Conservation (phyloP, 225 moss, liverwort and hornwort species). For the Physcomitrellopsis africana region DNA sequence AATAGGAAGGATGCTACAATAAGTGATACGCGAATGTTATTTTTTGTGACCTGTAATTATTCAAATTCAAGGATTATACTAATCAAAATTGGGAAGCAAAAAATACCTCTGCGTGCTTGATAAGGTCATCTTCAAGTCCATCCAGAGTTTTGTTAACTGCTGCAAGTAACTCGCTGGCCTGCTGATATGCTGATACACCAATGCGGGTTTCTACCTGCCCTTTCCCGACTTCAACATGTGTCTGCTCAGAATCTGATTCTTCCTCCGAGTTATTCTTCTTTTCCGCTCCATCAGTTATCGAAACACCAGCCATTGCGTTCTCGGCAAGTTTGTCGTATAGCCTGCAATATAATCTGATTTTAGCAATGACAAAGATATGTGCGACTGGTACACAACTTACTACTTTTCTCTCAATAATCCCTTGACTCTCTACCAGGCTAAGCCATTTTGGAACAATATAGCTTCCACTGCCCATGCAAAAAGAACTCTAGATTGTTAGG, state of each 20-base stretch:
- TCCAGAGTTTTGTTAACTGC: constrained; percentile 55
- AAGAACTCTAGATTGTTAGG: neutral
- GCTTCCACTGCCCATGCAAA: neutral
- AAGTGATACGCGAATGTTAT: neutral
- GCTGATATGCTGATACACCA: constrained; percentile 47
- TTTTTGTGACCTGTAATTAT: neutral
- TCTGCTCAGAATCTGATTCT: constrained; percentile 32
- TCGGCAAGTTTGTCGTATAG: constrained; percentile 59
- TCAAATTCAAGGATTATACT: constrained; percentile 18
- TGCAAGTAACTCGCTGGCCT: constrained; percentile 55
- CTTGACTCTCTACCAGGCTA: neutral
- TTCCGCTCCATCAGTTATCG: constrained; percentile 29
- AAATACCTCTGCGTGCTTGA: constrained; percentile 55
- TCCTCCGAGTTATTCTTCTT: constrained; percentile 26
- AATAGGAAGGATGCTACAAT: constrained; percentile 9
- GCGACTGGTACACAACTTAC: neutral
- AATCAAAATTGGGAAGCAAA: constrained; percentile 6
- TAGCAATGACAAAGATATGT: constrained; percentile 4
- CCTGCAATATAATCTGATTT: constrained; percentile 34
- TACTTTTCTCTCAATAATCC: constrained; percentile 2
- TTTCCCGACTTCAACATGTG: constrained; percentile 42
- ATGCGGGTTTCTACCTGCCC: constrained; percentile 46
- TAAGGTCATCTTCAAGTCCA: constrained; percentile 62
- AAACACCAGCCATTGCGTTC: constrained; percentile 42
- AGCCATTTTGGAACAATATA: constrained; percentile 11